phyloP scores from a whole-genome alignment of 805 yeast species.

The Teunomyces gatunensis region DNA sequence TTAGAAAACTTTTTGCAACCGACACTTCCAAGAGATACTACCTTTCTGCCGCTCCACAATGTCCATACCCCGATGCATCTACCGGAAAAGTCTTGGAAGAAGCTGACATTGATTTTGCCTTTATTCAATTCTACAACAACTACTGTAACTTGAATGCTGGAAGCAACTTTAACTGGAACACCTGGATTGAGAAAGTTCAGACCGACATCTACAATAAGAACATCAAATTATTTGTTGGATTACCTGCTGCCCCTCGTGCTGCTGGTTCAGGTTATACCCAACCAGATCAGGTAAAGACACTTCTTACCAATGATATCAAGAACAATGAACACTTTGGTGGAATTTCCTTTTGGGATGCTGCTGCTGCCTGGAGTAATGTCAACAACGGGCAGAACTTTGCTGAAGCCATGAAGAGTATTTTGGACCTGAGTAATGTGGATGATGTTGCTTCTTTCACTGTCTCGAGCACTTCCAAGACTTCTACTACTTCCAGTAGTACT shows the following conservation, averaged over 20 bases:
- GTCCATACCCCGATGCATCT: conserved; percentile 74
- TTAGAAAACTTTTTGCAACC: conserved; percentile 13
- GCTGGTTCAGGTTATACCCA: conserved; percentile 56
- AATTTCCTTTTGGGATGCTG: conserved; percentile 36
- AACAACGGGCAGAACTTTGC: conserved; percentile 14
- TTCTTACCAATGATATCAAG: conserved; percentile 14
- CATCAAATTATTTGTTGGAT: conserved; percentile 69
- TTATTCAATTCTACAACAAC: conserved; percentile 89
- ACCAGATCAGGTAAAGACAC: conserved; percentile 15
- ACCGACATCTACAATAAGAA: conserved; percentile 61
- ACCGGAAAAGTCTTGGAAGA: conserved; percentile 30
- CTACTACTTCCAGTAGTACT: conserved; percentile 5
- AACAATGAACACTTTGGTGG: conserved; percentile 33
- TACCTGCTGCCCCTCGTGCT: conserved; percentile 52
- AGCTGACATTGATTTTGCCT: conserved; percentile 74
- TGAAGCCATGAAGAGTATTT: conserved; percentile 16
- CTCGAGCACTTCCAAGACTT: conserved; percentile 1
- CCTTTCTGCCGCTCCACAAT: conserved; percentile 90
- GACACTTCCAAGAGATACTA: conserved; percentile 56
- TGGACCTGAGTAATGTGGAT: conserved; percentile 6
- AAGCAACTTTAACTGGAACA: conserved; percentile 55
- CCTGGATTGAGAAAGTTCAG: conserved; percentile 68
- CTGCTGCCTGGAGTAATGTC: conserved; percentile 22
- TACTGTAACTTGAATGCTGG: conserved; percentile 50
- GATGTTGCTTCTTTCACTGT: conserved; percentile 6